Percentiles rank a stretch among this genome's conserved stretches.
phyloP scores from a whole-genome alignment of 805 yeast species.

The Nakazawaea siamensis region DNA sequence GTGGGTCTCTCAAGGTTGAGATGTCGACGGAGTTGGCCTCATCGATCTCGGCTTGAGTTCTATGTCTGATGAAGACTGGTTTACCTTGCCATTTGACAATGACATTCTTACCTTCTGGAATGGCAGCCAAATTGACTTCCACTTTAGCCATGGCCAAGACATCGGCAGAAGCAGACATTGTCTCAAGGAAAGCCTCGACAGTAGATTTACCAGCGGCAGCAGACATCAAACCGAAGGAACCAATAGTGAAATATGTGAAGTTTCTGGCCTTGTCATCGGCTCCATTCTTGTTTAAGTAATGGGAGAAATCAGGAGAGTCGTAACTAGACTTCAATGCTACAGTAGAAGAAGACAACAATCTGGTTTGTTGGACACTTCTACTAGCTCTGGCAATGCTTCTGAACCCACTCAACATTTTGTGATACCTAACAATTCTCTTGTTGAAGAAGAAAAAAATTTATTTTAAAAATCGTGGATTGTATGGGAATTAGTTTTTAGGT shows the following conservation, averaged over 20 bases:
- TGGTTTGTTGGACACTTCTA: constrained; percentile 22
- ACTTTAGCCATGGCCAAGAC: constrained; percentile 99
- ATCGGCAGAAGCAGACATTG: constrained; percentile 98
- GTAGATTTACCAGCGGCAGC: constrained; percentile 97
- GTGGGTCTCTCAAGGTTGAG: constrained; percentile 83
- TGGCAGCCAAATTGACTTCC: constrained; percentile 87
- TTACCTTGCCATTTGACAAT: constrained; percentile 99
- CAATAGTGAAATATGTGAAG: constrained; percentile 95
- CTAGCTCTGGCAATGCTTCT: too few relatives aligned
- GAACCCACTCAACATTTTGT: too few relatives aligned
- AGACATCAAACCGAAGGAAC: constrained; percentile 81
- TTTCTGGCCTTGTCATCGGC: constrained; percentile 69
- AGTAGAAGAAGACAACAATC: constrained; percentile 45
- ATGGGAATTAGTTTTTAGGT: constrained; percentile 5
- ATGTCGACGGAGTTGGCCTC: constrained; percentile 89
- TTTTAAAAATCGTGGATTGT: background rate
- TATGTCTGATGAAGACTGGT: constrained; percentile 99
- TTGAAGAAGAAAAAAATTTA: too few relatives aligned
- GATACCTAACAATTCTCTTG: too few relatives aligned
- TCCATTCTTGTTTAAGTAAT: constrained; percentile 63
- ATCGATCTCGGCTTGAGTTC: constrained; percentile 85
- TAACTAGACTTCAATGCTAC: constrained; percentile 60
- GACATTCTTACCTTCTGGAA: constrained; percentile 97
- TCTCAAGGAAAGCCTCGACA: constrained; percentile 82
- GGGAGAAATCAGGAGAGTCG: constrained; percentile 86